Base-by-base conservation (phyloP, 2,329 filamentous ascomycete genomes). In the Thermomyces lanuginosus region DNA sequence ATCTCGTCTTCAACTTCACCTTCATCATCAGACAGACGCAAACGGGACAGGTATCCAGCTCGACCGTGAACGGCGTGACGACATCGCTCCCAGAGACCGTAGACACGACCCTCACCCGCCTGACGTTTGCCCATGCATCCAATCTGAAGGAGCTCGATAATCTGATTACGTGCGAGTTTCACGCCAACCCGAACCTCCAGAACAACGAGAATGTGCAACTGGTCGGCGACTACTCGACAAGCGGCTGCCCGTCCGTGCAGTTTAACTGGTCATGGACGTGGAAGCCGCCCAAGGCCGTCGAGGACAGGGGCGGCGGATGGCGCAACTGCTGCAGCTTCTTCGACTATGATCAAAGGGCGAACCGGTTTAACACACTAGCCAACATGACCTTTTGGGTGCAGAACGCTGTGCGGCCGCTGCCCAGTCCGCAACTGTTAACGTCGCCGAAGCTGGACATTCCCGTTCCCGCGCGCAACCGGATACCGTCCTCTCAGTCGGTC, bases 251-350 rank as follows among this genome's bases (percentile, higher is more conserved):
- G 5, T 86, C 81, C 2, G 76, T 92, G 16, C 74, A 82, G 17
- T 93, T 93, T 47, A 77, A 86, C 37, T 98, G 86, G 83, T 75
- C 76, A 5, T 98, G 89, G 89, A 89, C 77, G 61, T 98, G 86
- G 83, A 82, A 78, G 47, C 81, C 89, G 6, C 89, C 89, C 19
- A 92, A 82, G 61, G 45, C 60, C 8, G 57, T 60, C 9, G 84
- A 93, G 46, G 84, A 93, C 48, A 72, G 71, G 43, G 80, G 79
- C 16, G 82, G 83, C 31, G 89, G 89, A 22, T 98, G 89, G 86
- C 79, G 82, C 46, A 95, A 91, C 47, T 79, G 76, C 42, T 95
- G 89, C 63, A 93, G 82, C 50, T 93, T 98, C 55, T 77, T 95
- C 41, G 89, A 98, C 54, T 98, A 98, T 48, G 84, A 98, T 53